Percentiles rank a stretch among this genome's conserved stretches.
These are phyloP conservation scores for Yarrowia sp. DNA, from an alignment of 805 yeast genomes.

Conservation along the genomic window DNA sequence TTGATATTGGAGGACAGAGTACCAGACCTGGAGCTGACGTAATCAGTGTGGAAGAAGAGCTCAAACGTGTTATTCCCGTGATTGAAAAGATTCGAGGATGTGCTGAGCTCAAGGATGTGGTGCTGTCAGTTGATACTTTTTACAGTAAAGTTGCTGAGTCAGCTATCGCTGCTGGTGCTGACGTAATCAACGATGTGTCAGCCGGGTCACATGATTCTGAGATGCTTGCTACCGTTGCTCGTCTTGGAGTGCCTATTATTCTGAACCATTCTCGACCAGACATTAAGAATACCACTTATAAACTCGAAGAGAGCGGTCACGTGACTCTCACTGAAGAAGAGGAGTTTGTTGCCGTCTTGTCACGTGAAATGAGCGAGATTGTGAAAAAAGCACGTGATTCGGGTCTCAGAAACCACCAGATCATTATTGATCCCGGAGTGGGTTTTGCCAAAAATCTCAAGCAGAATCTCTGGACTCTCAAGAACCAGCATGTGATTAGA, in stretches of 20 bases:
- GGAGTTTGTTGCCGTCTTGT: slow-evolving; percentile 51
- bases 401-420: slow-evolving; percentile 86
- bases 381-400: slow-evolving; percentile 53
- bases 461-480: slow-evolving; percentile 68
- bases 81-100: slow-evolving; percentile 57
- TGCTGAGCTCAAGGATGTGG: slow-evolving; percentile 42
- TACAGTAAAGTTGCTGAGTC: slow-evolving; percentile 69
- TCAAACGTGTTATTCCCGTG: slow-evolving; percentile 66
- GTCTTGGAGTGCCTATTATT: slow-evolving; percentile 65
- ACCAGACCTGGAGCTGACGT: slow-evolving; percentile 81
- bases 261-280: slow-evolving; percentile 84
- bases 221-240: slow-evolving; percentile 69
- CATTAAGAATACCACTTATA: slow-evolving; percentile 63
- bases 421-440: slow-evolving; percentile 89
- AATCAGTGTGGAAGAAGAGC: slow-evolving; percentile 63
- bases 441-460: slow-evolving; percentile 87
- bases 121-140: slow-evolving; percentile 87
- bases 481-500: slow-evolving; percentile 37
- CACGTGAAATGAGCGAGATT: slow-evolving; percentile 60
- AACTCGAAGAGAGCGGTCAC: slow-evolving; percentile 40
- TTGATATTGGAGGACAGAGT: slow-evolving; percentile 93
- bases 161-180: slow-evolving; percentile 74
- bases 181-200: slow-evolving; percentile 87
- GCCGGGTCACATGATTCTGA: slow-evolving; percentile 68
- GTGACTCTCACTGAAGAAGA: slow-evolving; percentile 32